Base-by-base conservation (phyloP, 140 eudicot species). In the Oenanthe javanica region DNA sequence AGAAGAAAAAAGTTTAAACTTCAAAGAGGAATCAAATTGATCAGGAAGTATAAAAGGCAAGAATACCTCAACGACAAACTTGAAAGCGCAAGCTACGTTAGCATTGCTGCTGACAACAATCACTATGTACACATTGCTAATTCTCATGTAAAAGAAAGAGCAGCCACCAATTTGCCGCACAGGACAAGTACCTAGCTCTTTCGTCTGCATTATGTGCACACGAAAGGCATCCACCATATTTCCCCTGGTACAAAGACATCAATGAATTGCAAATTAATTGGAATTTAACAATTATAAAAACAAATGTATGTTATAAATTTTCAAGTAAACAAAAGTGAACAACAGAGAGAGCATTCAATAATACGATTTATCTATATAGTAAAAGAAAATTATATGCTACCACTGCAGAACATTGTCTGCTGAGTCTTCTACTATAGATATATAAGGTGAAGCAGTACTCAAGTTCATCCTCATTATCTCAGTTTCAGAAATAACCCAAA, bases 141-240 rank as follows among this genome's bases (percentile, higher is more conserved):
- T 88, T 85, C 97, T 92, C 99, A 92, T 95, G 86, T 95, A 95
- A 82, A 95, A 90, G 89, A 95, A 95, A 77, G 99, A 92, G 85
- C 99, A 92, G 59, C 99, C 99, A 18, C 97, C 99, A 82, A 95
- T 95, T 84, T 95, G 99, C 76, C 99, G 86, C 66, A 95, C 99
- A 55, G 99, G 97, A 84, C 99, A 95, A 46, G 97, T 90, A 21
- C 99, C 99, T 40, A 92, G 96, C 87, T 95, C 99, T 84, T 95
- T 95, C 51, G 99, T 92, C 89, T 95, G 99, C 99, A 95, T 95
- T 70, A 95, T 92, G 87, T 95, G 99, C 86, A 84, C 81, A 59
- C 99, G 91, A 79, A 95, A 95, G 80, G 99, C 99, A 87, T 95
- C 99, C 80, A 92, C 99, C 99, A 95, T 95, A 83, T 95, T 95